Evolutionary conservation across 1,284 basidiomycete species (phyloP), one percentile per base, ranked within the genome.

Genomic region (Marasmius fiardii): DNA sequence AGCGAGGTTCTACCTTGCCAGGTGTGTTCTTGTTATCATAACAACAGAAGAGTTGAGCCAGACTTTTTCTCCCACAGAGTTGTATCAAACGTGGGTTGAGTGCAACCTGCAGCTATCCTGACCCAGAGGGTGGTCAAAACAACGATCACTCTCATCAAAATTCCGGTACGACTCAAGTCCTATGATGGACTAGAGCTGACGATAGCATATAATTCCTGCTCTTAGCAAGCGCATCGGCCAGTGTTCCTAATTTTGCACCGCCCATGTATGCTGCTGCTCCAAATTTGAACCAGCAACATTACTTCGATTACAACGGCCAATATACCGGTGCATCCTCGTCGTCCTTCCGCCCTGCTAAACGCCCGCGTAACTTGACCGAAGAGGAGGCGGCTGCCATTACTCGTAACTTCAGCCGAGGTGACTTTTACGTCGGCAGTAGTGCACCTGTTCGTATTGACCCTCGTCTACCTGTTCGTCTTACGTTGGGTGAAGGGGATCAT

Each of bases 341-440:
- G 21, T 83, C 87, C 3, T 89, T 90, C 72, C 83, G 88, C 16
- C 85, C 88, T 2, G 81, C 73, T 62, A 90, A 90, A 65, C 83
- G 88, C 16, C 83, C 87, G 31, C 83, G 88, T 58, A 82, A 80
- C 39, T 79, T 90, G 51, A 90, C 88, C 2, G 88, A 90, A 62
- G 87, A 90, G 60, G 88, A 90, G 68, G 79, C 88, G 6, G 86
- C 86, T 12, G 86, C 87, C 24, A 90, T 90, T 72, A 88, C 87
- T 0, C 80, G 88, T 66, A 88, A 88, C 64, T 90, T 88, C 64
- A 85, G 74, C 57, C 80, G 88, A 52, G 88, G 88, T 7, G 87
- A 90, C 65, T 90, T 90, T 66, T 90, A 83, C 63, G 85, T 90
- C 52, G 88, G 88, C 52, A 82, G 74, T 39, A 88, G 84, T 61